Evolutionary conservation across 1,139 yeast genomes (phyloP).

Genomic region (Fermentozyma sake): DNA sequence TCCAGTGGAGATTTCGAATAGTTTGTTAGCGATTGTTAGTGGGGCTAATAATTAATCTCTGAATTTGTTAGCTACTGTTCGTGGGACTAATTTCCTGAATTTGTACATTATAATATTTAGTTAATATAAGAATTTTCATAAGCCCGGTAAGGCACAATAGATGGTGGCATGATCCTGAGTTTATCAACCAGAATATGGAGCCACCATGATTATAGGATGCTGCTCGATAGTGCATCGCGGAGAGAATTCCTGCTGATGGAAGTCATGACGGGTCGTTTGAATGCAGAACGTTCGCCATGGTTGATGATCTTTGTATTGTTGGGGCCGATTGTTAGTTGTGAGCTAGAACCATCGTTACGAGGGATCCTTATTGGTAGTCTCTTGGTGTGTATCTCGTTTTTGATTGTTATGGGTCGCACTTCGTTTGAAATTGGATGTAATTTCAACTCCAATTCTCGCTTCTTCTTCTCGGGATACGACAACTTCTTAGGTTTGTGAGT

Average conservation of each 20-base stretch:
- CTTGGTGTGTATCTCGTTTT: constrained; percentile 17
- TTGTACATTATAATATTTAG: constrained; percentile 1
- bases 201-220: too few species aligned
- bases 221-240: constrained; percentile 27
- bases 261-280: constrained; percentile 36
- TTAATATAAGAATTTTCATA: neutral
- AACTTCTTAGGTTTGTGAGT: constrained; percentile 1
- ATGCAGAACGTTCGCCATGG: constrained; percentile 40
- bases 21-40: too few species aligned
- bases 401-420: constrained; percentile 11
- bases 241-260: constrained; percentile 29
- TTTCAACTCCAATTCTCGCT: too few species aligned
- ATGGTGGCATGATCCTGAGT: constrained; percentile 1
- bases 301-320: constrained; percentile 39
- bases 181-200: too few species aligned
- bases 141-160: neutral
- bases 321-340: constrained; percentile 45
- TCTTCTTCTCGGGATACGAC: constrained; percentile 4
- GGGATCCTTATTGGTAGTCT: constrained; percentile 22
- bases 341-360: constrained; percentile 32
- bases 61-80: too few species aligned
- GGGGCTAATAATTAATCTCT: too few species aligned
- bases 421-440: too few species aligned
- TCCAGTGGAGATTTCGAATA: constrained; percentile 21
- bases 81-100: too few species aligned